phyloP scores from a whole-genome alignment of 2,329 filamentous ascomycete species.

The Talaromyces marneffei region DNA sequence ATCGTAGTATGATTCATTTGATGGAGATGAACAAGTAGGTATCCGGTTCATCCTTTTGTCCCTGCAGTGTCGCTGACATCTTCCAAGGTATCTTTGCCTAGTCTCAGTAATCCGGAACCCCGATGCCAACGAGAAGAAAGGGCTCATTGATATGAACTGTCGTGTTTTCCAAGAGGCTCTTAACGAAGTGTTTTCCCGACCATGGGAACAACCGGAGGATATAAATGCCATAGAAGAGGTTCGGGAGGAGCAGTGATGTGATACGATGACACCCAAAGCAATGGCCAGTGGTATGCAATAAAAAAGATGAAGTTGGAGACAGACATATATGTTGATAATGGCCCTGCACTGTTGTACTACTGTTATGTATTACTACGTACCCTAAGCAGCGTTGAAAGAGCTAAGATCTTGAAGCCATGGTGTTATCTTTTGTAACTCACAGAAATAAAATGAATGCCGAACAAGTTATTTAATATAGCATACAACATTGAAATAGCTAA shows the following conservation, averaged over 20 bases:
- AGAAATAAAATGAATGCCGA: neutral
- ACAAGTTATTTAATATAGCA: neutral
- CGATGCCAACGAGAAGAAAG: conserved; percentile 59
- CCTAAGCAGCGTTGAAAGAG: neutral
- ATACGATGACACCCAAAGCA: neutral
- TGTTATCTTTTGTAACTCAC: neutral
- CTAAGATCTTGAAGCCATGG: neutral
- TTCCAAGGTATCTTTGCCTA: conserved; percentile 55
- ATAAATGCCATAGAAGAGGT: conserved; percentile 1
- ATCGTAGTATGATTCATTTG: conserved; percentile 58
- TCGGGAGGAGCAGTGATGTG: neutral
- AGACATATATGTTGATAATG: neutral
- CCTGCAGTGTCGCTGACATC: conserved; percentile 16
- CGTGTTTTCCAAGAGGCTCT: conserved; percentile 58
- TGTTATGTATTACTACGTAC: neutral
- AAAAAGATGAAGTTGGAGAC: neutral
- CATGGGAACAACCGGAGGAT: conserved; percentile 34
- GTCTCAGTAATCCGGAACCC: conserved; percentile 61
- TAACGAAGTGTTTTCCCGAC: conserved; percentile 54
- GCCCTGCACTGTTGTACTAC: neutral
- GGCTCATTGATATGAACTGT: conserved; percentile 62
- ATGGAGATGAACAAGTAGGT: conserved; percentile 60
- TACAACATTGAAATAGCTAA: neutral
- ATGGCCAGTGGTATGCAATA: neutral
- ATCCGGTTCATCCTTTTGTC: neutral